phyloP scores from a whole-genome alignment of 1,139 yeast species.

The Debaryomycetaceae sp. region DNA sequence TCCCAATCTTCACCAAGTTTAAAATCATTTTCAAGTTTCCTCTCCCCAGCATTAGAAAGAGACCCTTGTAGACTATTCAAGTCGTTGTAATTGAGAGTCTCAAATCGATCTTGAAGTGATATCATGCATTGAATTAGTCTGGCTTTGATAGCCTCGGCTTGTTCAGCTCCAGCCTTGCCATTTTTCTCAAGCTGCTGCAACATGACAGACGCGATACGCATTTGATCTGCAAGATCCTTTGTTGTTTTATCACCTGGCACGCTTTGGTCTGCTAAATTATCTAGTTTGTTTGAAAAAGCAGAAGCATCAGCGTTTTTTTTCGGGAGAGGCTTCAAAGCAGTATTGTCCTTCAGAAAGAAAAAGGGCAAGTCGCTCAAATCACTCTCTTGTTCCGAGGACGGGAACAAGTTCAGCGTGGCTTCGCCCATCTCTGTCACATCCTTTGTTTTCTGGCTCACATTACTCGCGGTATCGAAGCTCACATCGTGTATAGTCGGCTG shows the following conservation, averaged over 20 bases:
- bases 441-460: too few species aligned
- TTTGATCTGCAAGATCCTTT: slow-evolving; percentile 73
- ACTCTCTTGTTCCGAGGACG: too few species aligned
- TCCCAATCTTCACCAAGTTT: slow-evolving; percentile 93
- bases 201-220: slow-evolving; percentile 95
- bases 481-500: too few species aligned
- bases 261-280: slow-evolving; percentile 13
- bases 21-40: slow-evolving; percentile 83
- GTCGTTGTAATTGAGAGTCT: slow-evolving; percentile 38
- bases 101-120: slow-evolving; percentile 63
- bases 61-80: slow-evolving; percentile 14
- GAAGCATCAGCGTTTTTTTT: slow-evolving; percentile 1
- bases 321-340: too few species aligned
- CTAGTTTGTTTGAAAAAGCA: slow-evolving; percentile 3
- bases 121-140: slow-evolving; percentile 86
- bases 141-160: slow-evolving; percentile 59
- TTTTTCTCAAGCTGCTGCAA: slow-evolving; percentile 76
- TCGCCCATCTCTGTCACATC: background rate
- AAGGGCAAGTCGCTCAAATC: slow-evolving; percentile 9
- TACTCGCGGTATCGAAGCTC: too few species aligned
- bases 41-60: slow-evolving; percentile 60
- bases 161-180: slow-evolving; percentile 55
- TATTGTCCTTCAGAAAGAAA: slow-evolving; percentile 1
- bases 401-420: too few species aligned
- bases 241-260: too few species aligned